Evolutionary conservation across 23 red algal genomes (phyloP), one percentile per base, ranked within the genome.

Genomic region (Gracilaria vermiculophylla): DNA sequence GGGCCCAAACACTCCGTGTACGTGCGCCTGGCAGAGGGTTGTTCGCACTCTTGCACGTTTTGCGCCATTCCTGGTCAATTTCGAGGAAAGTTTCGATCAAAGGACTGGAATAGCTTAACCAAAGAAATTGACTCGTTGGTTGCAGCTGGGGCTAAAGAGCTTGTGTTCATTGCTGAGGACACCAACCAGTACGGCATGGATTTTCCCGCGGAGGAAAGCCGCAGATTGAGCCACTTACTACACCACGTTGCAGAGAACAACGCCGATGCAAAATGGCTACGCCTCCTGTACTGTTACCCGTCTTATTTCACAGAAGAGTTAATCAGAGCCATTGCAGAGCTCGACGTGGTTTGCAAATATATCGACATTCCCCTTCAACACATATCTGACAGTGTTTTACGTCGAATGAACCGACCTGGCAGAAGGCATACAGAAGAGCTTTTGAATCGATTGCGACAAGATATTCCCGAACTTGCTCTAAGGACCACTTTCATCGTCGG

Each of bases 141-240:
- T 24, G 80, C 73, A 33, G 43, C 32, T 23, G 96, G 96, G 27
- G 96, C 92, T n/a, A 64, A 78, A 41, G 96, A 98, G 77, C 77
- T 98, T 2, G 86, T 80, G 69, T 80, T 98, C 56, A 98, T 98
- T 66, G 96, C 92, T 29, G 96, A 98, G 55, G 96, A 95, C 77
- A 98, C 96, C 5, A 98, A 98, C 77, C 92, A 94, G 81, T 98
- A 95, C 53, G 96, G 96, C 8, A 98, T 98, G 92, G 96, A 98
- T 75, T 93, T 85, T 49, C 85, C 85, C 14, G 62, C 57, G n/a
- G 32, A 76, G 11, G 96, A 98, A 48, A 74, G 66, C 35, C 89
- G 92, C 8, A 67, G 92, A 31, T 64, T 98, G 4, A 77, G 76
- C 23, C 82, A 98, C 70, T 27, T 98, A 40, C 47, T 98, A 16